Evolutionary conservation across 2,329 filamentous ascomycete genomes (phyloP), one percentile per base, ranked within the genome.

Genomic region (Fusarium sp.): DNA sequence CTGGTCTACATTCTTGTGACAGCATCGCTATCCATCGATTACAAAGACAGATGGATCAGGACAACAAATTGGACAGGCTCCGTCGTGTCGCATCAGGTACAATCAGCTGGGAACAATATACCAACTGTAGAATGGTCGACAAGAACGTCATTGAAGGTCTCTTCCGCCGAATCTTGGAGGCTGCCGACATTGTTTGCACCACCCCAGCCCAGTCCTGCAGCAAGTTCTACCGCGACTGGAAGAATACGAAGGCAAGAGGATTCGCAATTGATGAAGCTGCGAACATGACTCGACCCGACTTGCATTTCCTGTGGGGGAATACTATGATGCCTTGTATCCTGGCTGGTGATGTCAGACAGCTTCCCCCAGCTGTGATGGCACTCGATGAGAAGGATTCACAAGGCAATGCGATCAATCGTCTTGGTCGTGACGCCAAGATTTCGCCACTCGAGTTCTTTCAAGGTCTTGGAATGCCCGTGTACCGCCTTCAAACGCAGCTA

Each of bases 1-100:
- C 37, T 3, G 10, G 9, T 18, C 0, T 38, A 2, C 5, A n/a
- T n/a, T 18, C 37, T 5, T 1, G 18, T n/a, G 37, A 38, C 1
- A 38, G 18, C 8, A 5, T 38, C 2, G 37, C 37, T 38, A 18
- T 38, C 16, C 37, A 38, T 10, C 8, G 4, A 5, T 1, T 38
- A 8, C 18, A 5, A 2, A 38, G 37, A 38, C 16, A 38, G 0
- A 1, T 38, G 2, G 37, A 38, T 1, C 1, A 9, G 37, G 37
- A n/a, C 16, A 5, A 2, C 37, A 18, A n/a, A n/a, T 38, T 38
- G 18, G 8, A 10, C 5, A n/a, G 37, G 37, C 37, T 38, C 18
- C 37, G 37, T 38, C 8, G 18, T 18, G 18, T 38, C 18, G 37
- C 37, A 4, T 38, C 37, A 10, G 37, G 37, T 38, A 9, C 37